phyloP scores from a whole-genome alignment of 805 yeast species.

The Maudiozyma saulgeensis region DNA sequence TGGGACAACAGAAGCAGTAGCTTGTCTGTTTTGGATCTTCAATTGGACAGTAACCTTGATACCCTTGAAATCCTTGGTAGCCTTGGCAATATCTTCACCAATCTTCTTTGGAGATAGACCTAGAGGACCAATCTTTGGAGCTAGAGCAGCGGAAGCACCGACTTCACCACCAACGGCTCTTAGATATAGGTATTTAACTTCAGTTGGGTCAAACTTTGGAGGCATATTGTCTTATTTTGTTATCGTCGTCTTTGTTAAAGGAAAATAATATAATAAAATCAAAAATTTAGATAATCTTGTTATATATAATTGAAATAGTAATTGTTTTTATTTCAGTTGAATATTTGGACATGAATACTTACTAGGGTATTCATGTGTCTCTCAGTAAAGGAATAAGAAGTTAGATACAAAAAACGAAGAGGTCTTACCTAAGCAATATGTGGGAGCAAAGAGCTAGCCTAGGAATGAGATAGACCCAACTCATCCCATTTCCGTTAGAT shows the following conservation, averaged over 20 bases:
- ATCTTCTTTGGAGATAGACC: slow-evolving; percentile 99
- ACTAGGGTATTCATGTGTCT: no score
- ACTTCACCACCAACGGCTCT: slow-evolving; percentile 99
- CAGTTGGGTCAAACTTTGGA: slow-evolving; percentile 98
- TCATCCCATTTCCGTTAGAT: no score
- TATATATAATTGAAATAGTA: no score
- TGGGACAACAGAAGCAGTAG: slow-evolving; percentile 97
- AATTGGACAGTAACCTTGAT: slow-evolving; percentile 97
- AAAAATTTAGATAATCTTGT: no score
- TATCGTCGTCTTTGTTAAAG: slow-evolving; percentile 1
- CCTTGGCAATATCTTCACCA: slow-evolving; percentile 99
- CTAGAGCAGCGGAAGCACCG: slow-evolving; percentile 99
- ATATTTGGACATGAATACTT: no score
- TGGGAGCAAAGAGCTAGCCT: no score
- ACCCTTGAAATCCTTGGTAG: slow-evolving; percentile 98
- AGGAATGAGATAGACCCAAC: no score
- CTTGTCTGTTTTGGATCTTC: slow-evolving; percentile 99
- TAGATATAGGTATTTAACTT: slow-evolving; percentile 96
- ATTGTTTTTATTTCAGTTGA: no score
- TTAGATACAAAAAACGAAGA: no score
- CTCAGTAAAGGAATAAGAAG: no score
- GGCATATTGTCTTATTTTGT: slow-evolving; percentile 50
- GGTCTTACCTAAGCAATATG: no score
- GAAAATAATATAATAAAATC: no score
- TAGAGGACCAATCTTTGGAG: slow-evolving; percentile 99